Evolutionary conservation across 2,329 filamentous ascomycete genomes (phyloP).

Genomic region (Hansfordia pulvinata): DNA sequence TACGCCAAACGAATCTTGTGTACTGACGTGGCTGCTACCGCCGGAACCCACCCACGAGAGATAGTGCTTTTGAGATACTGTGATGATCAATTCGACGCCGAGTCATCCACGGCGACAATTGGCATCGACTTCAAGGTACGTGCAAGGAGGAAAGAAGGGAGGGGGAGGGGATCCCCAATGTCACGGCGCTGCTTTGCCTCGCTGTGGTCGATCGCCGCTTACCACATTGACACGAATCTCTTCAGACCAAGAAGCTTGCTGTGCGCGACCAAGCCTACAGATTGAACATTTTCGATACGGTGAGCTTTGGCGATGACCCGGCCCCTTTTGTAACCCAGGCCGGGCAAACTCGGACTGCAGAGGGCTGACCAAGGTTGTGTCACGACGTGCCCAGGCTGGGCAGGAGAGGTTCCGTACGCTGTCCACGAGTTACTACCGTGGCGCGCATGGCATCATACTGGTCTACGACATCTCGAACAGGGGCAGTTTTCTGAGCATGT

Average conservation of each 20-base stretch:
- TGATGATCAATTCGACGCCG: constrained; percentile 42
- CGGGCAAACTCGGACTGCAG: no score
- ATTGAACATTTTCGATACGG: constrained; percentile 38
- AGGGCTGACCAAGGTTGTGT: constrained; percentile 3
- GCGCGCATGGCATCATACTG: constrained; percentile 32
- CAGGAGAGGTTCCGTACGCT: constrained; percentile 35
- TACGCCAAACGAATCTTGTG: no score
- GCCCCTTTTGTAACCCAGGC: background rate
- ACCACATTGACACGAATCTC: no score
- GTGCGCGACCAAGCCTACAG: constrained; percentile 36
- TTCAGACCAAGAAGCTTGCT: constrained; percentile 35
- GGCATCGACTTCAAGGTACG: constrained; percentile 42
- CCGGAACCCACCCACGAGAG: constrained; percentile 1
- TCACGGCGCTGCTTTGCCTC: no score
- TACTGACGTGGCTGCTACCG: no score
- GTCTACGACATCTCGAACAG: constrained; percentile 35
- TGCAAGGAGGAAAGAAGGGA: background rate
- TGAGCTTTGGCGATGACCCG: constrained; percentile 11
- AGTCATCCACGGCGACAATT: constrained; percentile 39
- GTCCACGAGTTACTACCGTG: constrained; percentile 35
- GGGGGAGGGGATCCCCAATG: no score
- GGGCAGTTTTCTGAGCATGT: constrained; percentile 36
- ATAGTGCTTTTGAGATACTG: constrained; percentile 40
- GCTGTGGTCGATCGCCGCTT: no score
- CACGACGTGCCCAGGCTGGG: constrained; percentile 19